A percentile compares a stretch with the other conserved stretches of the same genome.
These are phyloP conservation scores for Populus euphratica DNA, from an alignment of 345 rosid species.

Conservation along the genomic window DNA sequence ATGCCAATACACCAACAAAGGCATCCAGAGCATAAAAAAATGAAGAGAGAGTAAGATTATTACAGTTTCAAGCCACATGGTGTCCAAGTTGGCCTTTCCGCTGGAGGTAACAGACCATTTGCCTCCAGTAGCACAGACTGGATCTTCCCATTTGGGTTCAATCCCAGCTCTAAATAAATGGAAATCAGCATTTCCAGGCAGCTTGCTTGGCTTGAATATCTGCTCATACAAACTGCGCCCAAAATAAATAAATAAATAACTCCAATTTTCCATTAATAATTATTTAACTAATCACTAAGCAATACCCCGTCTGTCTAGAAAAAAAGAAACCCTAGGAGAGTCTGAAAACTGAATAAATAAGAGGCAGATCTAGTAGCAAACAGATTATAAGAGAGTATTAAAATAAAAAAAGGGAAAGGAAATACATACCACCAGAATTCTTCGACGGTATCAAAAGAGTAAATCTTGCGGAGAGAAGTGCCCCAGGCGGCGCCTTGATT, in stretches of 20 bases:
- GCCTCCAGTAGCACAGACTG: conserved; percentile 87
- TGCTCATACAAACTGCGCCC: conserved; percentile 66
- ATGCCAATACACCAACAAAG: neutral
- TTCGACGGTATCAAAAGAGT: conserved; percentile 85
- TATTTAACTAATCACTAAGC: neutral
- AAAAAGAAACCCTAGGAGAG: neutral
- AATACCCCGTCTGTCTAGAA: neutral
- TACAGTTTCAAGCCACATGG: conserved; percentile 91
- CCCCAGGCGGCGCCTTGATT: conserved; percentile 92
- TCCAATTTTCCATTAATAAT: neutral
- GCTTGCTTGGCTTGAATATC: conserved; percentile 72
- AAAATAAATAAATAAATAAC: neutral
- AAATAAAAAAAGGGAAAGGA: neutral
- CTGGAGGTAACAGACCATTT: conserved; percentile 66
- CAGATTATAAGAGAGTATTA: neutral
- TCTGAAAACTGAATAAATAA: neutral
- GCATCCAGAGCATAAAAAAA: neutral
- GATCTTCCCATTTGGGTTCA: conserved; percentile 99
- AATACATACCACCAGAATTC: conserved; percentile 78
- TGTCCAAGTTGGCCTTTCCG: conserved; percentile 54
- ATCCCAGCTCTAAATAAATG: conserved; percentile 85
- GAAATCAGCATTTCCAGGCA: conserved; percentile 59
- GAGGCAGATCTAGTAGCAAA: neutral
- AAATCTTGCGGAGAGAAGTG: conserved; percentile 63
- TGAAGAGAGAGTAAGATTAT: neutral